Evolutionary conservation across 78 protist genomes (phyloP), one percentile per base, ranked within the genome.

Genomic region (Pigoraptor vietnamica): DNA sequence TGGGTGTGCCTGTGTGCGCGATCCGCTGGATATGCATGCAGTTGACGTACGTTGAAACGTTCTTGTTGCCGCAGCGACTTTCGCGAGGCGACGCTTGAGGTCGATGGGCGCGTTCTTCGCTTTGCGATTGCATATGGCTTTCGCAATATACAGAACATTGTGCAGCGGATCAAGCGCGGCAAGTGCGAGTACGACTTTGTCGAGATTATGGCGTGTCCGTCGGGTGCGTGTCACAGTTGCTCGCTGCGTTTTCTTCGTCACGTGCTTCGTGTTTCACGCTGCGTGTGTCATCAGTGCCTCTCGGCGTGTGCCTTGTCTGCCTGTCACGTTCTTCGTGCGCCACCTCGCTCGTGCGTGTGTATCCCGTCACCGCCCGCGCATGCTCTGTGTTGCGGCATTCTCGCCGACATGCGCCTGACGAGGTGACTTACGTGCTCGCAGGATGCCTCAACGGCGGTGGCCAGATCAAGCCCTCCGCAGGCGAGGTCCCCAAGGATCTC

Each of bases 181-280:
- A 19, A 25, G 24, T 37, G 89, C 34, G 24, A 1, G 33, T 97
- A 93, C 86, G 86, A 95, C 40, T 96, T 82, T 79, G 92, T 95
- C 39, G 99, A 97, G 91, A 10, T 97, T 32, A 96, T 97, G 98
- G 99, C 99, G 1, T 97, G 99, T 67, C 99, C 99, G 37, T 83
- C 88, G 24, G 88, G 84, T 79, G 32, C 6, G 34, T 25, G 84
- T n/a, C n/a, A n/a, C n/a, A n/a, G n/a, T n/a, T n/a, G n/a, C n/a
- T n/a, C n/a, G n/a, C n/a, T n/a, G n/a, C n/a, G n/a, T n/a, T n/a
- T n/a, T n/a, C n/a, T n/a, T n/a, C n/a, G n/a, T n/a, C n/a, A n/a
- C n/a, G n/a, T n/a, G n/a, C n/a, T n/a, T n/a, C n/a, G n/a, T n/a
- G n/a, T n/a, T n/a, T 79, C 29, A 14, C 67, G 67, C 67, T 79